Percentiles rank a stretch among this genome's conserved stretches.
phyloP scores from a whole-genome alignment of 1,139 yeast genomes.

The Suhomyces bokatorum region DNA sequence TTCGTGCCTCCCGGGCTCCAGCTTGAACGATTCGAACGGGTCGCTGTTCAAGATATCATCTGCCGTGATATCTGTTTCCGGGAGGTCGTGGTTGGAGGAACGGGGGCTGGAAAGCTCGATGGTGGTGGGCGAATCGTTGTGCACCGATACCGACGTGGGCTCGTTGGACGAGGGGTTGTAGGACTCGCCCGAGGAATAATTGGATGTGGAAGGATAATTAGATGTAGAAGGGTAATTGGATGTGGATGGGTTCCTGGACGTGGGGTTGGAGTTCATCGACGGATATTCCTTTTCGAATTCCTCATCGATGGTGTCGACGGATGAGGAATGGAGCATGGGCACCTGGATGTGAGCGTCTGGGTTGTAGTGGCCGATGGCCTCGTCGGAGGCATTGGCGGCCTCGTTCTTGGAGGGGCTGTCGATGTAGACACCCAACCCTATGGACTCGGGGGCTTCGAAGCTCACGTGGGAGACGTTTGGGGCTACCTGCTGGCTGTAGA shows the following conservation, averaged over 20 bases:
- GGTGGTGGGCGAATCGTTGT: slow-evolving; percentile 20
- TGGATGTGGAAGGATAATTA: too few species aligned
- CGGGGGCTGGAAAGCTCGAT: slow-evolving; percentile 17
- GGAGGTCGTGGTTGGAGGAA: slow-evolving; percentile 9
- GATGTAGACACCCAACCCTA: slow-evolving; percentile 11
- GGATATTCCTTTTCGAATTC: background rate
- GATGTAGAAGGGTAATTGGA: background rate
- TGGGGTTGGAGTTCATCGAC: background rate
- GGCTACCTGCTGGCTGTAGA: background rate
- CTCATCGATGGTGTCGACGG: background rate
- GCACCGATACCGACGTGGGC: slow-evolving; percentile 1
- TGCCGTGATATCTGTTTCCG: slow-evolving; percentile 19
- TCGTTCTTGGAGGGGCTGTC: slow-evolving; percentile 6
- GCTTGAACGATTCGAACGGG: slow-evolving; percentile 21
- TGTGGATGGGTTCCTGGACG: background rate
- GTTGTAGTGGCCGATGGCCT: background rate
- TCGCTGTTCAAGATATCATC: slow-evolving; percentile 27
- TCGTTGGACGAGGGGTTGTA: slow-evolving; percentile 5
- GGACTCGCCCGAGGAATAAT: too few species aligned
- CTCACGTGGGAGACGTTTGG: slow-evolving; percentile 1
- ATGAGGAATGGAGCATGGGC: background rate
- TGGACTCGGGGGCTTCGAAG: slow-evolving; percentile 1
- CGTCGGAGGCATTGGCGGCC: slow-evolving; percentile 1
- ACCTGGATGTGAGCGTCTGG: background rate
- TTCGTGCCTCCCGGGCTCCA: background rate